A percentile compares a stretch with the other conserved stretches of the same genome.
These are phyloP conservation scores for Mortierella sp. DNA, from an alignment of 371 early-diverging fungal species.

Conservation along the genomic window DNA sequence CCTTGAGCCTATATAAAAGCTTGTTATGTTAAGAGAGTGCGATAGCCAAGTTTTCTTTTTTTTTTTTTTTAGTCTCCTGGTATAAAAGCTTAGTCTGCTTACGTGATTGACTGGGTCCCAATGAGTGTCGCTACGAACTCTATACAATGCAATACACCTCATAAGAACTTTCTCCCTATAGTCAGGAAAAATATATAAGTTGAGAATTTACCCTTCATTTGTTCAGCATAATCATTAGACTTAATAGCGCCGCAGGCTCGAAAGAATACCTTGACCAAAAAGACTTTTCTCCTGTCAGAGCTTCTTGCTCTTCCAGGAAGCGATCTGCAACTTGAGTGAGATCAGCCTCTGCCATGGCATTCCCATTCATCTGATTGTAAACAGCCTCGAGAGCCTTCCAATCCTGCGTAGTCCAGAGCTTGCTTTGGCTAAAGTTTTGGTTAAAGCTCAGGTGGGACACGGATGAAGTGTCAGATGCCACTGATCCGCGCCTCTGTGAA, in stretches of 20 bases:
- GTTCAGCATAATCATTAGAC: not conserved
- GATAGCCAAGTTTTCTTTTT: not conserved
- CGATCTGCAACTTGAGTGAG: slow-evolving; percentile 28
- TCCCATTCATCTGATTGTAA: slow-evolving; percentile 30
- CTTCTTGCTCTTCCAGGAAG: slow-evolving; percentile 24
- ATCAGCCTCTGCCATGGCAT: slow-evolving; percentile 18
- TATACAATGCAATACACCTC: slow-evolving; percentile 33
- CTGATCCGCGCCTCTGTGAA: slow-evolving; percentile 6
- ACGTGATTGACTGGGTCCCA: not conserved
- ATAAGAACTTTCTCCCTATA: slow-evolving; percentile 32
- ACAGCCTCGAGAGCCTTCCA: slow-evolving; percentile 33
- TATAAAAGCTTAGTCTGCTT: not conserved
- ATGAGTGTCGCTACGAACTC: slow-evolving; percentile 13
- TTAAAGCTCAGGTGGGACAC: not conserved
- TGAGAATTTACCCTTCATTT: not conserved
- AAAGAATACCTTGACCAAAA: slow-evolving; percentile 39
- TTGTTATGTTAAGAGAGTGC: not conserved
- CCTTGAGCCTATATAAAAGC: not conserved
- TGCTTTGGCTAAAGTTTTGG: not conserved
- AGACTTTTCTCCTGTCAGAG: slow-evolving; percentile 5
- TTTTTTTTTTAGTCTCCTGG: not conserved
- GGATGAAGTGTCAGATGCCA: slow-evolving; percentile 8
- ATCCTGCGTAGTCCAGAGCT: slow-evolving; percentile 33
- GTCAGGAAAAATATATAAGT: not conserved
- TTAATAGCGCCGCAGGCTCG: not conserved